These are phyloP conservation scores for Diplotaxis tenuifolia DNA, from an alignment of 345 rosid species.

Conservation along the genomic window DNA sequence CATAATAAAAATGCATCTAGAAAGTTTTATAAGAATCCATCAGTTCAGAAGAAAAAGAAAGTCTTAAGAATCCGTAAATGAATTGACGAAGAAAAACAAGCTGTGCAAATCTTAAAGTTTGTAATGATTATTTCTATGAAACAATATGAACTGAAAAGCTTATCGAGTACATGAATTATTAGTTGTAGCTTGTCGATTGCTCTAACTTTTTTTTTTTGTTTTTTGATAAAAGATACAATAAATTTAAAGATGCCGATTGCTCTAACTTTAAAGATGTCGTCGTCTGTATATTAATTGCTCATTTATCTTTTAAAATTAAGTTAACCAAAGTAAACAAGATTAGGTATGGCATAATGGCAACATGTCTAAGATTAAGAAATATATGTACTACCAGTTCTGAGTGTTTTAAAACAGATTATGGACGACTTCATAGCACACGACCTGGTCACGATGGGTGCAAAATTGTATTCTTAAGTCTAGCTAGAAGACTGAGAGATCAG, in stretches of 20 bases:
- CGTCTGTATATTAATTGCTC: not conserved
- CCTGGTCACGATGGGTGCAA: not conserved
- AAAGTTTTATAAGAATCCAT: not conserved
- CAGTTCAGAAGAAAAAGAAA: too few species aligned
- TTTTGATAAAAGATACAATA: too few species aligned
- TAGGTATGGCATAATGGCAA: not conserved
- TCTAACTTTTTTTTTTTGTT: too few species aligned
- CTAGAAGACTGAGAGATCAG: not conserved
- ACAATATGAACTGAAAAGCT: constrained; percentile 3
- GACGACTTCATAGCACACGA: not conserved
- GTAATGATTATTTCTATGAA: not conserved
- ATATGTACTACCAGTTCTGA: not conserved
- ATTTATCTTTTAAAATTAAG: not conserved
- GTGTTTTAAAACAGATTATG: not conserved
- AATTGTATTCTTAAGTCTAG: not conserved
- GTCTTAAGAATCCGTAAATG: not conserved
- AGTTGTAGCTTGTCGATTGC: not conserved
- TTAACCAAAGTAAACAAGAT: not conserved
- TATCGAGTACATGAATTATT: not conserved
- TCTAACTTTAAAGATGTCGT: not conserved
- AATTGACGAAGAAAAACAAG: not conserved
- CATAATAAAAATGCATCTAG: not conserved
- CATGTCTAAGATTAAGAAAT: not conserved
- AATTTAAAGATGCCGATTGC: not conserved
- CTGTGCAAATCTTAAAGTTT: not conserved